Percentiles rank a stretch among this genome's conserved stretches.
These are phyloP conservation scores for Tetratostichococcus sp. DNA, from an alignment of 139 green algal species.

Conservation along the genomic window DNA sequence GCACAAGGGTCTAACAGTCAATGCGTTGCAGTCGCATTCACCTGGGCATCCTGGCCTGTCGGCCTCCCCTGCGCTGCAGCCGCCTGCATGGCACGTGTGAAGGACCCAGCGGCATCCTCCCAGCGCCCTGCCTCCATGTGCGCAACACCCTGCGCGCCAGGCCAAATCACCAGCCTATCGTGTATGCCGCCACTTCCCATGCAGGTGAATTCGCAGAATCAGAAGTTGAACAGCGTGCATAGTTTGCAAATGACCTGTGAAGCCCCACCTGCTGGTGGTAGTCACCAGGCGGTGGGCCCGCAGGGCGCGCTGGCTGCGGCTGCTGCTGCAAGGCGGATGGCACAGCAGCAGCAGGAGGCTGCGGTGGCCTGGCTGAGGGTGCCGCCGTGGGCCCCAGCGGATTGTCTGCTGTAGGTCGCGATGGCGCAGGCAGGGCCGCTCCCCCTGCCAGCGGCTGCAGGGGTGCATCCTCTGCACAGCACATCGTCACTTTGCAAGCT, in stretches of 20 bases:
- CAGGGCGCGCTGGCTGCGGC: too few relatives aligned
- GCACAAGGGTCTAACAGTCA: too few relatives aligned
- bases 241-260: too few relatives aligned
- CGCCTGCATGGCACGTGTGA: constrained; percentile 2
- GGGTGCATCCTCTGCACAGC: not conserved
- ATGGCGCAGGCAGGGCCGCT: not conserved
- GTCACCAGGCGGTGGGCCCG: not conserved
- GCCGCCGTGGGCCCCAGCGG: not conserved
- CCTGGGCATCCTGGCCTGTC: not conserved
- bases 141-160: not conserved
- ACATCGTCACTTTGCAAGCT: too few relatives aligned
- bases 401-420: not conserved
- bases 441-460: not conserved
- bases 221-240: not conserved
- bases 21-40: too few relatives aligned
- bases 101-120: constrained; percentile 3
- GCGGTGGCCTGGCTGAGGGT: not conserved
- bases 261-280: constrained; percentile 2
- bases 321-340: too few relatives aligned
- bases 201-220: not conserved
- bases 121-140: constrained; percentile 24
- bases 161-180: too few relatives aligned
- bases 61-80: not conserved
- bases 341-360: not conserved
- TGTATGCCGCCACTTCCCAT: too few relatives aligned